phyloP scores from a whole-genome alignment of 192 early-diverging fungal genomes.

The Linnemannia zychae region DNA sequence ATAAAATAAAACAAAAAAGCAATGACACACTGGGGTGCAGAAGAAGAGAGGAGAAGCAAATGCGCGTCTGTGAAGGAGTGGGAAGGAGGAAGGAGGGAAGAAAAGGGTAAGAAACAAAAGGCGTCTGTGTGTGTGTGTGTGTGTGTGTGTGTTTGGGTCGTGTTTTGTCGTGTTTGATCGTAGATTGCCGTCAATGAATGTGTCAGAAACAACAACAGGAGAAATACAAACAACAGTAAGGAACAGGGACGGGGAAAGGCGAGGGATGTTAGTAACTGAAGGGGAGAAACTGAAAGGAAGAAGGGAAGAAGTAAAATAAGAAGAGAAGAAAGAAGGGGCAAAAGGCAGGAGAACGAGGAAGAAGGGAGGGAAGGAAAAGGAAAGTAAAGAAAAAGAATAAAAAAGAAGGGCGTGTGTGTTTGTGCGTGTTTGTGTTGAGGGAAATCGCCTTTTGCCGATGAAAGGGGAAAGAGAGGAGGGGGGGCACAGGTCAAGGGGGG shows the following conservation, averaged over 20 bases:
- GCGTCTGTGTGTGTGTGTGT: background rate
- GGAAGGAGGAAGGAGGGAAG: background rate
- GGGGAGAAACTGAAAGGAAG: background rate
- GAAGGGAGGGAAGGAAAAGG: background rate
- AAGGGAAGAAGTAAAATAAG: background rate
- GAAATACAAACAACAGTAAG: background rate
- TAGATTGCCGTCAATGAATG: background rate
- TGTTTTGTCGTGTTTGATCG: background rate
- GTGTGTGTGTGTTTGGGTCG: background rate
- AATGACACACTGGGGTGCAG: background rate
- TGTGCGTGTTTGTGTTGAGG: background rate
- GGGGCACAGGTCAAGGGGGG: too few species aligned
- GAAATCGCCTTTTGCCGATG: too few species aligned
- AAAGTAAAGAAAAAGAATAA: background rate
- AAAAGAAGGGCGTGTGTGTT: background rate
- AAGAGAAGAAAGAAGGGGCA: background rate
- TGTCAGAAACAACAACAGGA: constrained; percentile 1
- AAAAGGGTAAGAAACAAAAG: background rate
- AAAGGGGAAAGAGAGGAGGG: too few species aligned
- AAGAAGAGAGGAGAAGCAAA: background rate
- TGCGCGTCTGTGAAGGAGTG: background rate
- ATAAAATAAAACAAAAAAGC: background rate
- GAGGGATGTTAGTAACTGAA: background rate
- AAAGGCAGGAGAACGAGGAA: background rate
- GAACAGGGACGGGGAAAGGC: background rate